These are phyloP conservation scores for Cladosporium halotolerans DNA, from an alignment of 2,329 filamentous ascomycete species.

Conservation along the genomic window DNA sequence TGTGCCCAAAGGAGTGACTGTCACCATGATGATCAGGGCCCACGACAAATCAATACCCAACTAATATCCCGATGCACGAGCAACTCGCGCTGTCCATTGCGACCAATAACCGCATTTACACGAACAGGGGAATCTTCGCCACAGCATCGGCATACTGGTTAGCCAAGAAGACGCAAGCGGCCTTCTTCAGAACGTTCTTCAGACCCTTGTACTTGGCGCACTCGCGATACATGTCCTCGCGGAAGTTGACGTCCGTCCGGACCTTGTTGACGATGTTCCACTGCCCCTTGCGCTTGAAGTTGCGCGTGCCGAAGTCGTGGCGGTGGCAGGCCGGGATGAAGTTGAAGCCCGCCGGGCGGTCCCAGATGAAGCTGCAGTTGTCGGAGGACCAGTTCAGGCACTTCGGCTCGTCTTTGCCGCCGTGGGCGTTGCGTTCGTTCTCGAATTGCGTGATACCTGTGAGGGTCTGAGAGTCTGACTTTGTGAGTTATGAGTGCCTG, in stretches of 20 bases:
- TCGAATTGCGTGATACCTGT: neutral
- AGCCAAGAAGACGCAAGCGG: neutral
- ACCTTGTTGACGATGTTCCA: slow-evolving; percentile 1
- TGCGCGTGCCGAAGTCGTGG: slow-evolving; percentile 2
- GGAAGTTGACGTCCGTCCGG: neutral
- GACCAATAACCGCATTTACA: no score
- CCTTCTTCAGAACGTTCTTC: slow-evolving; percentile 3
- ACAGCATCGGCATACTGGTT: neutral
- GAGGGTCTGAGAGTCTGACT: neutral
- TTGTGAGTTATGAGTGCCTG: no score
- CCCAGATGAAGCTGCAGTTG: neutral
- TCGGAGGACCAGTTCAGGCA: slow-evolving; percentile 8
- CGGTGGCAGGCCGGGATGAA: slow-evolving; percentile 4
- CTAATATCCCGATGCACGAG: no score
- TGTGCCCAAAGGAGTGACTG: no score
- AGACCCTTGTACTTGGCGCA: neutral
- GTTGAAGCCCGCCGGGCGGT: neutral
- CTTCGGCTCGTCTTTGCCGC: neutral
- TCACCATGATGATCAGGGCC: no score
- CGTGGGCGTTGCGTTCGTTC: neutral
- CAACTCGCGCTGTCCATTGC: no score
- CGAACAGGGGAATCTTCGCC: no score
- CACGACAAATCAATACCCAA: no score
- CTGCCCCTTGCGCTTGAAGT: slow-evolving; percentile 1
- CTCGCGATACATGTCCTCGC: neutral